Evolutionary conservation across 495 filamentous ascomycete genomes (phyloP).

Genomic region (Penicillium bovifimosum): DNA sequence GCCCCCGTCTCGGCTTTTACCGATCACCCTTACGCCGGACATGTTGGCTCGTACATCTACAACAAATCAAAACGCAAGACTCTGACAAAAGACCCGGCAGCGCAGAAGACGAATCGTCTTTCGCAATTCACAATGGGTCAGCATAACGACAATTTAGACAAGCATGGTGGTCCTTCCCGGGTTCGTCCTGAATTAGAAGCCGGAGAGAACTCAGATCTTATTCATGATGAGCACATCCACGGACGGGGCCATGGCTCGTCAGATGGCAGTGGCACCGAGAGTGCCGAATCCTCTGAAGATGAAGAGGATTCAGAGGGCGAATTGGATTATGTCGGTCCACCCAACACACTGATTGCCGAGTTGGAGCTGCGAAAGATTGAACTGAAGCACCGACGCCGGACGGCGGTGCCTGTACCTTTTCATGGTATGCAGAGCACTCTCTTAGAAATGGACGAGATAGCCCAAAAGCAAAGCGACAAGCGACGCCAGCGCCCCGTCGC

Average conservation of each 20-base stretch:
- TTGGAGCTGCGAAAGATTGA: constrained; percentile 84
- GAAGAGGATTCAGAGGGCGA: constrained; percentile 38
- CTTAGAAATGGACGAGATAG: constrained; percentile 84
- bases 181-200: constrained; percentile 8
- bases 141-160: constrained; percentile 8
- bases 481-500: constrained; percentile 69
- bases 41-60: constrained; percentile 61
- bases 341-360: constrained; percentile 89
- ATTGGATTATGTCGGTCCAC: constrained; percentile 58
- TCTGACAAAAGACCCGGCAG: constrained; percentile 16
- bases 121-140: constrained; percentile 22
- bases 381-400: constrained; percentile 67
- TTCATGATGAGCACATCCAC: constrained; percentile 18
- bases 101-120: constrained; percentile 17
- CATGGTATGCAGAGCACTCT: constrained; percentile 84
- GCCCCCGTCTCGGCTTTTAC: constrained; percentile 95
- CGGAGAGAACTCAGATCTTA: constrained; percentile 13
- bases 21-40: constrained; percentile 81
- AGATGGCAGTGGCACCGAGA: constrained; percentile 20
- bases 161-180: constrained; percentile 4
- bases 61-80: constrained; percentile 35
- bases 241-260: constrained; percentile 11
- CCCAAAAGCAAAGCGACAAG: constrained; percentile 73
- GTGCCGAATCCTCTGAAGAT: constrained; percentile 18
- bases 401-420: constrained; percentile 53